Conservation (phyloP, 805 yeast species). For the Candida ovalis region DNA sequence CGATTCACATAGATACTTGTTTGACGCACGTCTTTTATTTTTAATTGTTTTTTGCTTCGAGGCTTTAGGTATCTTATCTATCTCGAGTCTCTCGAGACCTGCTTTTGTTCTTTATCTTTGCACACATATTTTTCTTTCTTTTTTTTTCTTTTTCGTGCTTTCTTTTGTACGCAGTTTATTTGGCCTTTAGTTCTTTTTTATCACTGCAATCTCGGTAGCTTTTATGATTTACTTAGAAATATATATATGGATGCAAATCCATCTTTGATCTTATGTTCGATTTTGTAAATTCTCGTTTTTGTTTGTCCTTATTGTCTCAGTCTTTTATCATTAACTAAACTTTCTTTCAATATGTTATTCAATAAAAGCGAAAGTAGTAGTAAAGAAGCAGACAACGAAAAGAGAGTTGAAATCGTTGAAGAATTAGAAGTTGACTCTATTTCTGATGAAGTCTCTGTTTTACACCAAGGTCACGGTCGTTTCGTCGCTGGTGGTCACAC, state of each 20-base stretch:
- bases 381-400: not conserved
- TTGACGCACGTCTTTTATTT: too few relatives aligned
- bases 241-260: not conserved
- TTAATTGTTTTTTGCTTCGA: too few relatives aligned
- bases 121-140: too few relatives aligned
- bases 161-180: not conserved
- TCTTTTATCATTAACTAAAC: too few relatives aligned
- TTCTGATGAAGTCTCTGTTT: not conserved
- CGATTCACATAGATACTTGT: too few relatives aligned
- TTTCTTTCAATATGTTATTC: too few relatives aligned
- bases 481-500: constrained; percentile 16
- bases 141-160: too few relatives aligned
- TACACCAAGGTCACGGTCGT: constrained; percentile 2
- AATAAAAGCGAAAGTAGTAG: not conserved
- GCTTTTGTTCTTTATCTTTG: too few relatives aligned
- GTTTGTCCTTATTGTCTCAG: not conserved
- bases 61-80: too few relatives aligned
- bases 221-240: not conserved
- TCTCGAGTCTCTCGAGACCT: too few relatives aligned
- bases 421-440: not conserved
- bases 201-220: not conserved
- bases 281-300: not conserved
- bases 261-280: not conserved
- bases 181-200: not conserved
- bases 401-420: not conserved